Conservation (phyloP, 352 stramenopile species). For the Phytophthora hybrid region DNA sequence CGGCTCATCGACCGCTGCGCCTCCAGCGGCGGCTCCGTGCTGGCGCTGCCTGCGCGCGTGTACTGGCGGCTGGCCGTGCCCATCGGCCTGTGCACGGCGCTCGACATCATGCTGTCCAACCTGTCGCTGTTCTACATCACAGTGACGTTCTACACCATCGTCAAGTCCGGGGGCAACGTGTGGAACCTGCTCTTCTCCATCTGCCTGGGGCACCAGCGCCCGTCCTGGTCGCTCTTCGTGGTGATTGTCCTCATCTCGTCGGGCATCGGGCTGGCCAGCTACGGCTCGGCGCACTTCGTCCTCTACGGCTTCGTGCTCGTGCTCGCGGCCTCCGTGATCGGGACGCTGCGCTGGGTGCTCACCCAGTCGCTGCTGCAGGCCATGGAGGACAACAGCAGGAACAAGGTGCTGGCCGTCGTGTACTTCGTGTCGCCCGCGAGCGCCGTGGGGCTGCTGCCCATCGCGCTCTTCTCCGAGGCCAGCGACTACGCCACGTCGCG, state of each 20-base stretch:
- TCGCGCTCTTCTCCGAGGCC: conserved; percentile 67
- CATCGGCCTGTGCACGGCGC: conserved; percentile 81
- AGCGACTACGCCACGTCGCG: conserved; percentile 58
- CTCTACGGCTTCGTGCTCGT: conserved; percentile 77
- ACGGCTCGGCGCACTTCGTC: conserved; percentile 81
- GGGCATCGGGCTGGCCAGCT: conserved; percentile 78
- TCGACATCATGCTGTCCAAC: conserved; percentile 89
- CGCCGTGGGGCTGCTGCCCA: conserved; percentile 72
- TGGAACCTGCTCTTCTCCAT: conserved; percentile 90
- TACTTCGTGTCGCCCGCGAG: conserved; percentile 86
- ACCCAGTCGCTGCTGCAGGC: conserved; percentile 83
- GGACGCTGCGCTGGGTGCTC: conserved; percentile 81
- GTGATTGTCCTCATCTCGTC: conserved; percentile 78
- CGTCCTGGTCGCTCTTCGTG: conserved; percentile 54
- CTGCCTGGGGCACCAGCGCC: conserved; percentile 72
- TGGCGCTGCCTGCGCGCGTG: conserved; percentile 38
- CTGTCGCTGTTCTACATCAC: conserved; percentile 89
- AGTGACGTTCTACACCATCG: conserved; percentile 88
- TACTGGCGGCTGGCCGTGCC: conserved; percentile 82
- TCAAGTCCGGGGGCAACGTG: conserved; percentile 81
- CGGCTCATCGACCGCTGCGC: conserved; percentile 56
- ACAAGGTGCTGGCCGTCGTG: conserved; percentile 82
- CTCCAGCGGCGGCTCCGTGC: conserved; percentile 43
- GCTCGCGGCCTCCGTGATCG: conserved; percentile 71
- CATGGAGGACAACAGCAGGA: conserved; percentile 59